Conservation (phyloP, 768 basidiomycete species). For the Phallus indusiatus region DNA sequence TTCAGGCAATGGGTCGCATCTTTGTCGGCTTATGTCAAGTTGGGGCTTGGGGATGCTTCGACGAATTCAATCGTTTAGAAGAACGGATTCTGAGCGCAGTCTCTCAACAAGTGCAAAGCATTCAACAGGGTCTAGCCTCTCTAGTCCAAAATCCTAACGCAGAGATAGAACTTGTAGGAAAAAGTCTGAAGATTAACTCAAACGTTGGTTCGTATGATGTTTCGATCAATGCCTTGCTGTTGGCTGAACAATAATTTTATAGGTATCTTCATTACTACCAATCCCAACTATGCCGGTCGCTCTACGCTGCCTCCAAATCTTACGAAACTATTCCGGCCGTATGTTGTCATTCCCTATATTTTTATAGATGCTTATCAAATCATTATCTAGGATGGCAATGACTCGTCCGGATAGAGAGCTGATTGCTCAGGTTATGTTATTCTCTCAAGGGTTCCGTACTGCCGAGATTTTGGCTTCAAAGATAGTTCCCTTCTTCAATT, state of each 20-base stretch:
- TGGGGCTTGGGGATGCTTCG: slow-evolving; percentile 98
- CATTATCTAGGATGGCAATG: slow-evolving; percentile 83
- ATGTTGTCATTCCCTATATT: slow-evolving; percentile 22
- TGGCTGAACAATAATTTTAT: slow-evolving; percentile 6
- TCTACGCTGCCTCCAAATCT: slow-evolving; percentile 82
- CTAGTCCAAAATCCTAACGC: slow-evolving; percentile 74
- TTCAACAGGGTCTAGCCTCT: slow-evolving; percentile 88
- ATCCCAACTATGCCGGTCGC: slow-evolving; percentile 97
- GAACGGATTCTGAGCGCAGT: slow-evolving; percentile 97
- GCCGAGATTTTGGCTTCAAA: slow-evolving; percentile 97
- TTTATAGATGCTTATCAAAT: slow-evolving; percentile 12
- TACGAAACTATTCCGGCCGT: slow-evolving; percentile 92
- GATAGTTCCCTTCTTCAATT: slow-evolving; percentile 98
- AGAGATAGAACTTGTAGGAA: slow-evolving; percentile 94
- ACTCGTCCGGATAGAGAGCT: slow-evolving; percentile 96
- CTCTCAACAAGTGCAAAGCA: slow-evolving; percentile 97
- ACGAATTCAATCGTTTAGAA: slow-evolving; percentile 96
- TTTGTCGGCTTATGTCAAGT: slow-evolving; percentile 98
- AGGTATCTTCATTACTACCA: slow-evolving; percentile 99
- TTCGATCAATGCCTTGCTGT: background rate
- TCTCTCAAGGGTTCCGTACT: slow-evolving; percentile 98
- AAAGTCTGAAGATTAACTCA: slow-evolving; percentile 84
- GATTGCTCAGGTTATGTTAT: slow-evolving; percentile 98
- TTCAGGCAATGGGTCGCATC: slow-evolving; percentile 99
- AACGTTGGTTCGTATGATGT: slow-evolving; percentile 63